phyloP scores from a whole-genome alignment of 2,329 filamentous ascomycete genomes.

The Cercospora canescens region DNA sequence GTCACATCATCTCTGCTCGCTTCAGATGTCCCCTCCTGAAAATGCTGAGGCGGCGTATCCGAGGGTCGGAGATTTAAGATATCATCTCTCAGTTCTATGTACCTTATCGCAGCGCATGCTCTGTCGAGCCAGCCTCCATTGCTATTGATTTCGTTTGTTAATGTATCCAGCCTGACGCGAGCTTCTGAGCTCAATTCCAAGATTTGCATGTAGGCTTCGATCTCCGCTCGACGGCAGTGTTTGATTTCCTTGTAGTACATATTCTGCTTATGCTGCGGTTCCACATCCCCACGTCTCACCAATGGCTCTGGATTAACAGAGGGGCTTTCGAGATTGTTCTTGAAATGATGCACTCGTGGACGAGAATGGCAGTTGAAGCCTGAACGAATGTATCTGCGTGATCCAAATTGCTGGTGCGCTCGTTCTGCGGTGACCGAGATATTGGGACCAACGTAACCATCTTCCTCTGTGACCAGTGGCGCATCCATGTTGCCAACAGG shows the following conservation, averaged over 20 bases:
- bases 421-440: neutral
- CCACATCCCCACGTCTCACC: neutral
- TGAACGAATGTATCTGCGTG: conserved; percentile 5
- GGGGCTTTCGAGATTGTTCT: neutral
- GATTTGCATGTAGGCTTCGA: neutral
- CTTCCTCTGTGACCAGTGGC: neutral
- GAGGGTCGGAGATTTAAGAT: neutral
- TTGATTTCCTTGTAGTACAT: conserved; percentile 1
- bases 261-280: neutral
- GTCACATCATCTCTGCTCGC: neutral
- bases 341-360: neutral
- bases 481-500: neutral
- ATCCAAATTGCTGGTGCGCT: neutral
- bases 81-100: neutral
- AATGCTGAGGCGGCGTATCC: neutral
- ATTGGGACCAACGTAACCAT: neutral
- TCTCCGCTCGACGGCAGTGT: neutral
- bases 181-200: neutral
- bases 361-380: conserved; percentile 3
- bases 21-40: neutral
- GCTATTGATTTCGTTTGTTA: neutral
- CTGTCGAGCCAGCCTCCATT: neutral
- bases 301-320: neutral
- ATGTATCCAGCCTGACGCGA: neutral
- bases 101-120: neutral